Evolutionary conservation across 2,329 filamentous ascomycete species (phyloP), one percentile per base, ranked within the genome.

Genomic region (Neofusicoccum laricinum): DNA sequence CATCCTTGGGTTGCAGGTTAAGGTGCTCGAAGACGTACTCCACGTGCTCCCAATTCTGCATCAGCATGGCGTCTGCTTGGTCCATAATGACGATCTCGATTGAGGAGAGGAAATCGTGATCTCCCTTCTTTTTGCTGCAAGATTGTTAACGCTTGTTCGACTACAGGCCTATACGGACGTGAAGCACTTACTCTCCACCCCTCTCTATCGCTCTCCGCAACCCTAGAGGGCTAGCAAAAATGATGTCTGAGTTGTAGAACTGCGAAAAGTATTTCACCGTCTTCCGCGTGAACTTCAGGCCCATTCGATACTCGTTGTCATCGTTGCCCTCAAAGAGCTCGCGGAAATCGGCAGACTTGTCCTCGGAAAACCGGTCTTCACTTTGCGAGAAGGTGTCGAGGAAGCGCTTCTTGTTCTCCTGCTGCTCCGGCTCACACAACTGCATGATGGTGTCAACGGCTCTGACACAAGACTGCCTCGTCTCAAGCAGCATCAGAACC

Each of bases 31-130:
- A 93, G 70, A 97, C 90, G 75, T 91, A 91, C 75, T 96, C 91
- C 66, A 97, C 86, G 74, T 99, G 94, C 72, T 97, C 93, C 93
- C 94, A 98, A 76, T 97, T 98, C 76, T 99, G 95, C 93, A 97
- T 97, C 8, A 96, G 86, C 46, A 97, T 85, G 0, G 93, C 93
- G 76, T 98, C 93, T 12, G 92, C 90, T 77, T 98, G 93, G 75
- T 99, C 95, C 66, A 97, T 84, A 51, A 98, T 84, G 36, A 95
- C 88, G 59, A 99, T 78, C 78, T 99, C 95, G 71, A 99, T 91
- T 1, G 94, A 98, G 64, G 91, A 94, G 14, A 99, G 83, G 74
- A 97, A 99, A 77, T 99, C 95, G 70, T 87, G 88, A 75, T 98
- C 94, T 40, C 85, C 79, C 68, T 87, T 88, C 74, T 90, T 89